phyloP scores from a whole-genome alignment of 1,284 basidiomycete genomes.

The Microbotryum saponariae region DNA sequence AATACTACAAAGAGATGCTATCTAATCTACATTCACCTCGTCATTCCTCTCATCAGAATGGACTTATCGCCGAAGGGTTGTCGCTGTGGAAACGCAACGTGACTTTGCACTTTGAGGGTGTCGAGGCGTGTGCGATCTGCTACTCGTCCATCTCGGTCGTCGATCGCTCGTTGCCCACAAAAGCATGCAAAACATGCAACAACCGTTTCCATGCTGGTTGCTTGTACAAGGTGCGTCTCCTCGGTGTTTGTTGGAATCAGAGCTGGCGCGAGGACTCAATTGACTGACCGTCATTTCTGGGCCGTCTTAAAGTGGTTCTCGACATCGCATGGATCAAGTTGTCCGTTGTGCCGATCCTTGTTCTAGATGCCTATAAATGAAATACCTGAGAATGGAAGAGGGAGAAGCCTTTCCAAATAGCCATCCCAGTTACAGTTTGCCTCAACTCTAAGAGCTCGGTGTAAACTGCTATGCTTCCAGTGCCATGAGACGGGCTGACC shows the following conservation, averaged over 20 bases:
- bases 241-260: not conserved
- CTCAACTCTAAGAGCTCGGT: too few relatives aligned
- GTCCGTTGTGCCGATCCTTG: conserved; percentile 71
- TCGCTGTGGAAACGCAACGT: conserved; percentile 92
- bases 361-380: conserved; percentile 38
- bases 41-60: conserved; percentile 55
- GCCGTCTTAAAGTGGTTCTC: conserved; percentile 67
- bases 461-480: too few relatives aligned
- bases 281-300: conserved; percentile 4
- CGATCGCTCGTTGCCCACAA: conserved; percentile 80
- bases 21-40: not conserved
- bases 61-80: conserved; percentile 83
- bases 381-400: too few relatives aligned
- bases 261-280: not conserved
- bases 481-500: too few relatives aligned
- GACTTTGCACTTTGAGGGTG: conserved; percentile 80
- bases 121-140: conserved; percentile 80
- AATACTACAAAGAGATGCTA: too few relatives aligned
- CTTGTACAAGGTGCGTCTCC: conserved; percentile 58
- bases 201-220: conserved; percentile 92
- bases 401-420: too few relatives aligned
- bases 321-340: conserved; percentile 72
- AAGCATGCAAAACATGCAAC: conserved; percentile 67
- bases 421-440: too few relatives aligned
- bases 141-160: conserved; percentile 83